Percentiles rank a stretch among this genome's conserved stretches.
phyloP scores from a whole-genome alignment of 352 stramenopile species.

The Pythium periplocum region DNA sequence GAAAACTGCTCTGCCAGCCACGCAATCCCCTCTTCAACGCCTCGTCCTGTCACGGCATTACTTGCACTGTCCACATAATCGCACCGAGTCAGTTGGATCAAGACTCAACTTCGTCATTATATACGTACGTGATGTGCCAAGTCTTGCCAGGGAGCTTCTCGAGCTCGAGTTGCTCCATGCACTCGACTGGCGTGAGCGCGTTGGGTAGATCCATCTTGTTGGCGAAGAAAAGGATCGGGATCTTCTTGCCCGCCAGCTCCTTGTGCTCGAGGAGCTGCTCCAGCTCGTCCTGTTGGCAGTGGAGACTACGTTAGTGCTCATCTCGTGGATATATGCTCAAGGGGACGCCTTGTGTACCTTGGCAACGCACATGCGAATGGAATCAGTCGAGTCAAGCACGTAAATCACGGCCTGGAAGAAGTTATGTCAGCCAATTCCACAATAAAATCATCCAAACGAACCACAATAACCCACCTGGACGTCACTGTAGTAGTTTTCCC shows the following conservation, averaged over 20 bases:
- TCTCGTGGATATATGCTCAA: no score
- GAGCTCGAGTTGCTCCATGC: slow-evolving; percentile 74
- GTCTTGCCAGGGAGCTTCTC: slow-evolving; percentile 74
- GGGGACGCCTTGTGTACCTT: slow-evolving; percentile 22
- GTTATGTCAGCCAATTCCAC: no score
- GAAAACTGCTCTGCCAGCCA: slow-evolving; percentile 78
- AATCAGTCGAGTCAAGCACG: slow-evolving; percentile 85
- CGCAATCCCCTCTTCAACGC: slow-evolving; percentile 75
- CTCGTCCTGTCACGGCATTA: slow-evolving; percentile 74
- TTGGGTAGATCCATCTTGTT: slow-evolving; percentile 86
- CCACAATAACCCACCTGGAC: slow-evolving; percentile 17
- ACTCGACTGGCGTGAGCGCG: slow-evolving; percentile 70
- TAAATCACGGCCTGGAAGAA: slow-evolving; percentile 78
- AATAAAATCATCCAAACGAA: no score
- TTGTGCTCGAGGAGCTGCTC: slow-evolving; percentile 83
- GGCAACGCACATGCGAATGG: slow-evolving; percentile 78
- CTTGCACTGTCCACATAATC: slow-evolving; percentile 37
- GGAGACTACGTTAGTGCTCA: no score
- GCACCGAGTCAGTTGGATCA: background rate
- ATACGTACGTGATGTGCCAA: slow-evolving; percentile 79
- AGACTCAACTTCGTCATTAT: background rate
- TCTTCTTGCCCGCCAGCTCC: slow-evolving; percentile 58
- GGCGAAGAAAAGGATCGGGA: slow-evolving; percentile 82
- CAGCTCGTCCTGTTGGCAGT: slow-evolving; percentile 53
- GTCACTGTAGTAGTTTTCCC: slow-evolving; percentile 85